Evolutionary conservation across 805 yeast genomes (phyloP).

Genomic region (Metschnikowia bowlesiae): DNA sequence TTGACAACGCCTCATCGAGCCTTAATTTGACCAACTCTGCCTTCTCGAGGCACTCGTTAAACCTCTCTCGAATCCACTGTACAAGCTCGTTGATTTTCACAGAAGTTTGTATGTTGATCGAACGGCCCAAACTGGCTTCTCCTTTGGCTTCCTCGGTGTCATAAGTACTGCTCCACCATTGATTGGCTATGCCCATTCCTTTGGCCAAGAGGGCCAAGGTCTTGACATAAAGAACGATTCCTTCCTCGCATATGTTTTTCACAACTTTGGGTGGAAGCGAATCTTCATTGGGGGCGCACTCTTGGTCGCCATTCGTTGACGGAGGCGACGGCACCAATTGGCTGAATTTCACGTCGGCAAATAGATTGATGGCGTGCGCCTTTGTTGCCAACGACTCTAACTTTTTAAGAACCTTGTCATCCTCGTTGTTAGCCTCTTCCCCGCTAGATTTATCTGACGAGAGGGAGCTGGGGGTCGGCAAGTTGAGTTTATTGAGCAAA

Average conservation of each 20-base stretch:
- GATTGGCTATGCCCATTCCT: conserved; percentile 81
- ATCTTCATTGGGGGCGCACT: conserved; percentile 35
- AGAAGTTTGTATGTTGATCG: conserved; percentile 21
- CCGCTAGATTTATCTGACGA: conserved; percentile 19
- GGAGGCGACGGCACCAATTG: conserved; percentile 79
- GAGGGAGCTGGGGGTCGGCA: conserved; percentile 26
- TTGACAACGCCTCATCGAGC: conserved; percentile 46
- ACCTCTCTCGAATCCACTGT: conserved; percentile 87
- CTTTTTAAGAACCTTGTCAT: conserved; percentile 37
- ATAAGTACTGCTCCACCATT: conserved; percentile 73
- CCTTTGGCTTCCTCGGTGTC: conserved; percentile 13
- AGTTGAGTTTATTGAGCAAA: conserved; percentile 30
- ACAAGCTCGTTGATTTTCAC: conserved; percentile 61
- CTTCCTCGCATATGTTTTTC: conserved; percentile 71
- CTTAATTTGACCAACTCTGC: conserved; percentile 73
- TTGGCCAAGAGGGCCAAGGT: conserved; percentile 74
- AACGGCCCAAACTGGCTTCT: conserved; percentile 9
- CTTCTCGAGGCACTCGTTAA: conserved; percentile 82
- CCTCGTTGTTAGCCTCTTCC: conserved; percentile 15
- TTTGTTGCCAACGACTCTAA: conserved; percentile 81
- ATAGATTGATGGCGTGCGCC: conserved; percentile 81
- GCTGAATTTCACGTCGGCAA: conserved; percentile 85
- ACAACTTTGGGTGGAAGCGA: conserved; percentile 54
- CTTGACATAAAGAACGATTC: conserved; percentile 79
- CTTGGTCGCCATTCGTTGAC: conserved; percentile 40